Evolutionary conservation across 129 eudicot species (phyloP), one percentile per base, ranked within the genome.

Genomic region (Pittosporum tobira): DNA sequence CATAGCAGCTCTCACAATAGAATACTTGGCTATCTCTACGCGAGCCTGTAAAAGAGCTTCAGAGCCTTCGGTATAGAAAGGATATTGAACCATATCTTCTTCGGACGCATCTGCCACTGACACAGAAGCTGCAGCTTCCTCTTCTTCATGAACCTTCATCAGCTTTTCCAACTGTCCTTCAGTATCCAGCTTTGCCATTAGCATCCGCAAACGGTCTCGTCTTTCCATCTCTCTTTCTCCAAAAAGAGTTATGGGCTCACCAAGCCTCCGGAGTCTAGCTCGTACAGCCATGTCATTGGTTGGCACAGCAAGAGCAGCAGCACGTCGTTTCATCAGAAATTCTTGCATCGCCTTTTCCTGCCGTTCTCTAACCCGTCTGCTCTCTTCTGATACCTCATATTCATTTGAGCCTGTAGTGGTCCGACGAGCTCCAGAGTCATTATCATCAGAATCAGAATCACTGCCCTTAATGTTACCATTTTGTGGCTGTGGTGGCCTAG

Each of bases 201-300:
- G 75, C 69, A 73, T 73, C 71, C 98, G 60, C 70, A 91, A 55
- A 50, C 96, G 83, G 36, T 91, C 98, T 30, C 96, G 75, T 62
- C 98, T 78, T 75, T 91, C 98, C 98, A 91, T 91, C 73, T 86
- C 98, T 55, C 90, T 72, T 45, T 86, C 98, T 25, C 98, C 96
- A 53, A 91, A 91, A 1, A 91, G 67, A 14, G 98, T 91, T 36
- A 91, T 81, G 15, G 98, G 98, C 25, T 91, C 96, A 53, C 84
- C 95, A 40, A 91, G 82, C 54, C 89, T 69, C 26, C 96, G 62
- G 3, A 91, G 70, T 38, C 96, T 74, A 5, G 94, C 76, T 36
- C 96, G 74, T 9, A 86, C 98, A 6, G 98, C 79, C 63, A 68
- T 71, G 52, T 91, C 98, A 36, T 91, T 91, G 1, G 98, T 91